Base-by-base conservation (phyloP, 2,329 filamentous ascomycete species). In the Trichophaea hybrida region DNA sequence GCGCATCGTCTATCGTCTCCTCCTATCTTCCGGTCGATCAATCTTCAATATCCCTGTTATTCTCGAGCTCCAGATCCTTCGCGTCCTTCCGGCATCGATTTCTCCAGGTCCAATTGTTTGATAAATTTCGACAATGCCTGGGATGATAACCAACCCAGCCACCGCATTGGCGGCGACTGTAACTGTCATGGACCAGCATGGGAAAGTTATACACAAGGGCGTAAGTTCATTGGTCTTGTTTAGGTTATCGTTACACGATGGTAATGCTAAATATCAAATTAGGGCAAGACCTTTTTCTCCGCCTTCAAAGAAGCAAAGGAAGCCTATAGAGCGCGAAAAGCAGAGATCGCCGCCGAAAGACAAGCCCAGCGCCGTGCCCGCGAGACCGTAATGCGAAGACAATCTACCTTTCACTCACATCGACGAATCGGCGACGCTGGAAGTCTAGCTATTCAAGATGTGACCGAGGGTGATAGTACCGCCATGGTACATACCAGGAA, bases 241-340 rank as follows among this genome's bases (percentile, higher is more conserved):
- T 24, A 3, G 24, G 1, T 24, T 38, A 13, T 12, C 48, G n/a
- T 51, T 51, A 13, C 32, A 12, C 48, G 24, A 46, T 24, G 24
- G 24, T 24, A 24, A 24, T 24, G 3, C 24, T 10, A 8, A 13
- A 55, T 46, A 33, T 13, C 43, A 48, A 17, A 6, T 43, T 37
- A 68, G 67, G 64, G 63, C 8, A 67, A 65, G 60, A 66, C 63
- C 56, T 65, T 68, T 50, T 67, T 68, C 58, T 61, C 61, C 33
- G 67, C 67, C 17, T 61, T 69, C 59, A 64, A 64, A 10, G 62
- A 64, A 49, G 67, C 67, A 13, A 63, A 65, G 34, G 64, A 64
- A 34, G 67, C 67, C n/a, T 69, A 69, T 58, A 66, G 65, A 50
- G 55, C 62, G 13, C 66, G 66, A 50, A 67, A 67, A 61, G 63